A percentile compares a stretch with the other conserved stretches of the same genome.
phyloP scores from a whole-genome alignment of 805 yeast genomes.

The Starmerella potacharoeniae region DNA sequence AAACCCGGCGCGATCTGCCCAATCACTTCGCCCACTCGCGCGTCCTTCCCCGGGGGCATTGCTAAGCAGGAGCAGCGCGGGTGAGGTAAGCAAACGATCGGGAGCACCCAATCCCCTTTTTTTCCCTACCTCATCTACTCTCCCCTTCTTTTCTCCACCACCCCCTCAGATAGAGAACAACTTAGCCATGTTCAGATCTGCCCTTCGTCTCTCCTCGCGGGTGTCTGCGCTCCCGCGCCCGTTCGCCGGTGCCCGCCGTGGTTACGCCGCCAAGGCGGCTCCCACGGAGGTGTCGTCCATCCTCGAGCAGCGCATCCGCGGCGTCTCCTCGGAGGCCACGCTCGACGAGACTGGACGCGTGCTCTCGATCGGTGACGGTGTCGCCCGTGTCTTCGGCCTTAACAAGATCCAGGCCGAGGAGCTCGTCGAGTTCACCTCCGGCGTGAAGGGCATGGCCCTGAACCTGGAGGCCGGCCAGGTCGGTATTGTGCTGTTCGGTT shows the following conservation, averaged over 20 bases:
- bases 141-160: slow-evolving; percentile 10
- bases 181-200: slow-evolving; percentile 31
- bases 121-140: slow-evolving; percentile 13
- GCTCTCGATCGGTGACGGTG: slow-evolving; percentile 99
- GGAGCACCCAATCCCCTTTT: slow-evolving; percentile 16
- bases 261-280: slow-evolving; percentile 87
- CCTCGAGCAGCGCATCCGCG: slow-evolving; percentile 98
- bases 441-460: slow-evolving; percentile 99
- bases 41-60: slow-evolving; percentile 1
- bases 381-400: slow-evolving; percentile 99
- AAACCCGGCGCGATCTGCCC: neutral
- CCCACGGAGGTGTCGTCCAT: slow-evolving; percentile 99
- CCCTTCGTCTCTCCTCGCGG: slow-evolving; percentile 32
- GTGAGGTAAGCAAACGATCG: neutral
- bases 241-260: slow-evolving; percentile 40
- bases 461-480: slow-evolving; percentile 99
- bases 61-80: slow-evolving; percentile 2
- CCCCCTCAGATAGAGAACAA: slow-evolving; percentile 11
- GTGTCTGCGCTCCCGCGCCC: slow-evolving; percentile 29
- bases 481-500: slow-evolving; percentile 99
- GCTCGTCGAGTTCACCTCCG: slow-evolving; percentile 97
- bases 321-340: slow-evolving; percentile 94
- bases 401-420: slow-evolving; percentile 99
- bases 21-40: slow-evolving; percentile 11
- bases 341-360: slow-evolving; percentile 99